Conservation (phyloP, 2,329 filamentous ascomycete species). For the Colletotrichum truncatum region DNA sequence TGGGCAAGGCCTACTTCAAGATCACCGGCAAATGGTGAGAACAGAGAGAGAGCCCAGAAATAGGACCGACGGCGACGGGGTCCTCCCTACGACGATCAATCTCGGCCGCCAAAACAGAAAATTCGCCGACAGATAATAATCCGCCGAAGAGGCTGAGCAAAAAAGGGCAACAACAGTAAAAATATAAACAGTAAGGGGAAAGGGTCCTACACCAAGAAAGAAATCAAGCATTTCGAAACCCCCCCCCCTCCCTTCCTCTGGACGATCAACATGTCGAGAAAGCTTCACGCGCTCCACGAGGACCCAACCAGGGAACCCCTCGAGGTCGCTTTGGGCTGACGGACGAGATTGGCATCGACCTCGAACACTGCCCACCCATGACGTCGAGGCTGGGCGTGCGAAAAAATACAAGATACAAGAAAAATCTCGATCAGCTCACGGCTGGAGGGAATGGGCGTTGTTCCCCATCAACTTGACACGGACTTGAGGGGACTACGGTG, state of each 20-base stretch:
- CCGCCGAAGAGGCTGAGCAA: background rate
- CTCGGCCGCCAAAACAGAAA: background rate
- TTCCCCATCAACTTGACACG: slow-evolving; percentile 30
- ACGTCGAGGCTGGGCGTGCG: slow-evolving; percentile 3
- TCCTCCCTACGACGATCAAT: background rate
- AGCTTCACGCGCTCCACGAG: background rate
- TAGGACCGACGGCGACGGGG: no score
- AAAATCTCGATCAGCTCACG: slow-evolving; percentile 16
- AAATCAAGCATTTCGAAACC: background rate
- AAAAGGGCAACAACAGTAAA: background rate
- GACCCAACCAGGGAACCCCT: background rate
- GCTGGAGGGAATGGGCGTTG: background rate
- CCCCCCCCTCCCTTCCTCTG: background rate
- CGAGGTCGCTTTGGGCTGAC: background rate
- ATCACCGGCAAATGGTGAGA: slow-evolving; percentile 30
- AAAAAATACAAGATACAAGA: background rate
- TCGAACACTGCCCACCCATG: slow-evolving; percentile 7
- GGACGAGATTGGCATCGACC: background rate
- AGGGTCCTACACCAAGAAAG: no score
- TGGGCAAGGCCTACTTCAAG: slow-evolving; percentile 49
- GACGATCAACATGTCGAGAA: background rate
- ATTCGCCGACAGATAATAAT: background rate
- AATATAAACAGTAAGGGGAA: no score
- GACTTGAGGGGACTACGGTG: slow-evolving; percentile 9
- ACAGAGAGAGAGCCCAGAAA: background rate